phyloP scores from a whole-genome alignment of 768 basidiomycete species.

The Brasilioporus rufonigricans region DNA sequence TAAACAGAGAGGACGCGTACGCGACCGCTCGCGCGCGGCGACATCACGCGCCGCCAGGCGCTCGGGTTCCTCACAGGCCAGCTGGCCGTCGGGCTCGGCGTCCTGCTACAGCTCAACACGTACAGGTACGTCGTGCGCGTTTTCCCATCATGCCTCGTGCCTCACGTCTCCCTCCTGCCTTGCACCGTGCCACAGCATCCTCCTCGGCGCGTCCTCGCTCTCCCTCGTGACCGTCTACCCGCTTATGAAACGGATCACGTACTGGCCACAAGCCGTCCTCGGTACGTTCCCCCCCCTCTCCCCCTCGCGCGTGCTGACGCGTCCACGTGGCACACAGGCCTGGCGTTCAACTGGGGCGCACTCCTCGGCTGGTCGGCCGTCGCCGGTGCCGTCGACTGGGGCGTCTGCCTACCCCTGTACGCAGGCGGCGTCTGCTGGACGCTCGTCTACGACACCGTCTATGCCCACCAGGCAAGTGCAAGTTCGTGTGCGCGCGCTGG shows the following conservation, averaged over 20 bases:
- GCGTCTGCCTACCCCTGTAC: conserved; percentile 82
- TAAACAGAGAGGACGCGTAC: conserved; percentile 76
- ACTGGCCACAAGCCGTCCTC: conserved; percentile 96
- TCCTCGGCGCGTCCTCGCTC: conserved; percentile 89
- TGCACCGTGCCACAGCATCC: conserved; percentile 57
- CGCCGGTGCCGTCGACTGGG: conserved; percentile 76
- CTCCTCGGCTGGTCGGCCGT: conserved; percentile 96
- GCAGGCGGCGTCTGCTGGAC: conserved; percentile 91
- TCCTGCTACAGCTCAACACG: conserved; percentile 89
- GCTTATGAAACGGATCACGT: conserved; percentile 93
- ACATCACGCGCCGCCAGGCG: conserved; percentile 73
- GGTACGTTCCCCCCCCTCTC: conserved; percentile 54
- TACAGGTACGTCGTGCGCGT: conserved; percentile 61
- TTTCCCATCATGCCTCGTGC: neutral
- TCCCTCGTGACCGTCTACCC: conserved; percentile 89
- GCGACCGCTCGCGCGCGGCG: conserved; percentile 85
- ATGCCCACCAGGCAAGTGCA: conserved; percentile 90
- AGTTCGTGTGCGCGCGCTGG: too few relatives aligned
- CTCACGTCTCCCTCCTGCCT: too few relatives aligned
- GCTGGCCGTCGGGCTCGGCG: conserved; percentile 76
- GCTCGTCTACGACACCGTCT: conserved; percentile 95
- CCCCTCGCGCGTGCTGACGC: neutral
- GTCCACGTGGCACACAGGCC: conserved; percentile 49
- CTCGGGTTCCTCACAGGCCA: conserved; percentile 80
- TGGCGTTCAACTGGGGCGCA: conserved; percentile 97